Conservation (phyloP, 1,139 yeast species). For the Magnusiomyces tetraspermus region DNA sequence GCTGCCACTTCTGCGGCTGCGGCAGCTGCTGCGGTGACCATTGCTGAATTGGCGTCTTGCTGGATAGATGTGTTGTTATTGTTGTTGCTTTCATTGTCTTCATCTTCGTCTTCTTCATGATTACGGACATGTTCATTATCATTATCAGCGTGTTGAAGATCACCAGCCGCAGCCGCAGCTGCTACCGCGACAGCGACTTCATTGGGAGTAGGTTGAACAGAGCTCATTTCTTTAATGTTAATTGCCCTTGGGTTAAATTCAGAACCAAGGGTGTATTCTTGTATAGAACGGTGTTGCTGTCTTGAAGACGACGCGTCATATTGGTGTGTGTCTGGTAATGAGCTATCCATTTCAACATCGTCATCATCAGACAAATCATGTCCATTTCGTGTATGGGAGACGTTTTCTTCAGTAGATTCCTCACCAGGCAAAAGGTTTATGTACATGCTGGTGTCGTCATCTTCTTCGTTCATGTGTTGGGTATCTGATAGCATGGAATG, state of each 20-base stretch:
- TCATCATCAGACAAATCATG: neutral
- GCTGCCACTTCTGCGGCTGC: slow-evolving; percentile 4
- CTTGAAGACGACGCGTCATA: neutral
- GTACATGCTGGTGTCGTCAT: slow-evolving; percentile 3
- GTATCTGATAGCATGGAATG: neutral
- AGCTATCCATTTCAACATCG: neutral
- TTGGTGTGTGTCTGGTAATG: neutral
- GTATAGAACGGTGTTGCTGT: neutral
- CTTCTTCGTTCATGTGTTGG: neutral
- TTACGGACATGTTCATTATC: neutral
- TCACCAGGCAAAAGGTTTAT: neutral
- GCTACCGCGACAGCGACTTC: slow-evolving; percentile 10
- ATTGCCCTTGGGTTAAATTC: neutral
- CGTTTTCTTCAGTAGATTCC: neutral
- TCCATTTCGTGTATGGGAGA: neutral
- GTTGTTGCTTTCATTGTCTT: neutral
- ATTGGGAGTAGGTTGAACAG: neutral
- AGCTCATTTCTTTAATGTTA: neutral
- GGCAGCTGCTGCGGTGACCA: slow-evolving; percentile 3
- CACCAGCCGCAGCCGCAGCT: slow-evolving; percentile 13
- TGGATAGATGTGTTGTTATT: neutral
- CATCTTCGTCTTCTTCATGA: neutral
- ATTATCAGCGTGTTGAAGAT: neutral
- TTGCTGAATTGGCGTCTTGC: slow-evolving; percentile 1
- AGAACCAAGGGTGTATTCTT: neutral